Evolutionary conservation across 331 rosid genomes (phyloP).

Genomic region (Quercus lobata): DNA sequence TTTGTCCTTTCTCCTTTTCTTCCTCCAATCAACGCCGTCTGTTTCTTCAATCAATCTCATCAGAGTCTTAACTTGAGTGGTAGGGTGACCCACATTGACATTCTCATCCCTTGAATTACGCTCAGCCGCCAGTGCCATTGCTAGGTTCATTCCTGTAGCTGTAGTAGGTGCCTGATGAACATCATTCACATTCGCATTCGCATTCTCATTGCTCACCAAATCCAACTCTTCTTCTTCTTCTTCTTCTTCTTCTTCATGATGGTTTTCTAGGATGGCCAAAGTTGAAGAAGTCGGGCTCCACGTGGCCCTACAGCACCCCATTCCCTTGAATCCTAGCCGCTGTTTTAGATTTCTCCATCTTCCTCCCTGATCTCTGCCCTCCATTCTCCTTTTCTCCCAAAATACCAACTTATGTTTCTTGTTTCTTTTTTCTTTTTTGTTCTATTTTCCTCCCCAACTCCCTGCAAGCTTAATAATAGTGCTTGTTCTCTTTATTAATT

Average conservation of each 20-base stretch:
- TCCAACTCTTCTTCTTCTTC: neutral
- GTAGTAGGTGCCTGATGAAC: conserved; percentile 1
- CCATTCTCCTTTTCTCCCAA: conserved; percentile 61
- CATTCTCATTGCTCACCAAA: conserved; percentile 16
- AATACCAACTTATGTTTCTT: conserved; percentile 27
- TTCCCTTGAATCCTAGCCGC: conserved; percentile 65
- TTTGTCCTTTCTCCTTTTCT: conserved; percentile 1
- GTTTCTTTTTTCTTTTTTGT: neutral
- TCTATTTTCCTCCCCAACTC: neutral
- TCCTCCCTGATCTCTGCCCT: conserved; percentile 31
- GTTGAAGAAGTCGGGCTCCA: conserved; percentile 50
- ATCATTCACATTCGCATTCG: conserved; percentile 25
- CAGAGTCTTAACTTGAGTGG: conserved; percentile 36
- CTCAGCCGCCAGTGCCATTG: conserved; percentile 89
- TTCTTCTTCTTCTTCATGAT: conserved; percentile 23
- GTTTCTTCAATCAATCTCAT: conserved; percentile 83
- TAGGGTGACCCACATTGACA: neutral
- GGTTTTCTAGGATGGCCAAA: neutral
- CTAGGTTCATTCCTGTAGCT: conserved; percentile 67
- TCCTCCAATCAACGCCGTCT: conserved; percentile 41
- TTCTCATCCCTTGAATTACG: conserved; percentile 25
- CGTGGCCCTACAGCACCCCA: conserved; percentile 80
- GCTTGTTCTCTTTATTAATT: neutral
- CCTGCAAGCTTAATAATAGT: neutral
- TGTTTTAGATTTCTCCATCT: conserved; percentile 62